These are phyloP conservation scores for Paragyromitra xinjiangensis DNA, from an alignment of 495 filamentous ascomycete species.

Conservation along the genomic window DNA sequence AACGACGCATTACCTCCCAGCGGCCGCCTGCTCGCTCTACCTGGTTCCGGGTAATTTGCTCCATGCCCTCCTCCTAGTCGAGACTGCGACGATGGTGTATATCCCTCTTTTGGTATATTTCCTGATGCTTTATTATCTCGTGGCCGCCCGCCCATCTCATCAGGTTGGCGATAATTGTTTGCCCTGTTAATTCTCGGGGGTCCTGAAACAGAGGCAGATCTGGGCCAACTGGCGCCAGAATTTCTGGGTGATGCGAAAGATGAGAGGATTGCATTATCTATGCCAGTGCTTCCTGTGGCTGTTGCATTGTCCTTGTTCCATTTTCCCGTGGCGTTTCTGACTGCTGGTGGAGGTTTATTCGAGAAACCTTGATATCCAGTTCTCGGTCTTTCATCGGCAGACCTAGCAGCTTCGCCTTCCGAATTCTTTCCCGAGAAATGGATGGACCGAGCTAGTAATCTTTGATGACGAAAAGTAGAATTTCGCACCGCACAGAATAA, in stretches of 20 bases:
- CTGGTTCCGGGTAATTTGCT: not conserved
- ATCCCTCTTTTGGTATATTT: not conserved
- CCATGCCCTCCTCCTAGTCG: not conserved
- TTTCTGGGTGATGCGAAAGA: constrained; percentile 24
- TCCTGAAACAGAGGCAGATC: constrained; percentile 15
- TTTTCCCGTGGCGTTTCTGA: constrained; percentile 12
- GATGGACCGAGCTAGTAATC: constrained; percentile 16
- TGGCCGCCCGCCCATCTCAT: not conserved
- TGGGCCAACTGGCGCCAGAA: constrained; percentile 25
- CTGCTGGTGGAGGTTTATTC: constrained; percentile 21
- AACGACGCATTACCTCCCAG: not conserved
- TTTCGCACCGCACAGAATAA: constrained; percentile 26
- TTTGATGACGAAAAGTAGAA: constrained; percentile 18
- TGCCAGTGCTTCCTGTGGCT: constrained; percentile 23
- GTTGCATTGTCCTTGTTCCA: constrained; percentile 27
- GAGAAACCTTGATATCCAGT: constrained; percentile 41
- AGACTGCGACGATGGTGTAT: not conserved
- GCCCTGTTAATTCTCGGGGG: constrained; percentile 36
- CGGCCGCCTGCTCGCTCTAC: too few species aligned
- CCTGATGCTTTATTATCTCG: not conserved
- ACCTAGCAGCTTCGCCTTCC: constrained; percentile 30
- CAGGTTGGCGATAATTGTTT: constrained; percentile 20
- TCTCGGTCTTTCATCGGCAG: constrained; percentile 30
- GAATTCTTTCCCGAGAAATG: constrained; percentile 34
- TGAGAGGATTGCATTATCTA: constrained; percentile 45